Conservation (phyloP, 495 filamentous ascomycete species). For the Podospora pseudoanserina region DNA sequence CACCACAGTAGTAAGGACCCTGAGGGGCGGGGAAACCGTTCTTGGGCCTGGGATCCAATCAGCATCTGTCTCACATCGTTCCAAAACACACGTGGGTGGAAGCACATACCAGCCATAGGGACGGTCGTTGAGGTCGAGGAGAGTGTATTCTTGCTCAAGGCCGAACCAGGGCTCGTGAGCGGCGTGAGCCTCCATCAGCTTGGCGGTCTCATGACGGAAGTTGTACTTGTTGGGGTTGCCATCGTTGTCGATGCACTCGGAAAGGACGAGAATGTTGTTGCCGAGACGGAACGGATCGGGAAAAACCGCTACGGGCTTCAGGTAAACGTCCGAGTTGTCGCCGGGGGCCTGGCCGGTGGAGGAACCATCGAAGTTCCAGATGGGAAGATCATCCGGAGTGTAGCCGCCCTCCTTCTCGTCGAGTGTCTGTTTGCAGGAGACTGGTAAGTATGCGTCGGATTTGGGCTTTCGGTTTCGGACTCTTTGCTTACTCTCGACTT, state of each 20-base stretch:
- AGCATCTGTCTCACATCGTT: neutral
- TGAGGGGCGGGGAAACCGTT: slow-evolving; percentile 91
- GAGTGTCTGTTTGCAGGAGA: slow-evolving; percentile 61
- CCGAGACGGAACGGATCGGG: slow-evolving; percentile 76
- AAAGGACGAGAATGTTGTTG: slow-evolving; percentile 91
- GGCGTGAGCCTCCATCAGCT: slow-evolving; percentile 84
- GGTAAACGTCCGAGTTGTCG: slow-evolving; percentile 97
- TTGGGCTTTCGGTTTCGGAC: slow-evolving; percentile 8
- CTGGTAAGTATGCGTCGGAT: neutral
- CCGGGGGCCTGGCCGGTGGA: slow-evolving; percentile 92
- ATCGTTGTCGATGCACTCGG: slow-evolving; percentile 94
- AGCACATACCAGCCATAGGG: slow-evolving; percentile 86
- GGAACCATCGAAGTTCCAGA: slow-evolving; percentile 99
- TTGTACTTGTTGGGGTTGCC: slow-evolving; percentile 99
- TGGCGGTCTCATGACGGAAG: slow-evolving; percentile 64
- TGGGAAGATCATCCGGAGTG: slow-evolving; percentile 77
- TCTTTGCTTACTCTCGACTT: slow-evolving; percentile 80
- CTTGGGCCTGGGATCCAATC: slow-evolving; percentile 30
- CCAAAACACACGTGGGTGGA: neutral
- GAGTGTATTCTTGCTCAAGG: slow-evolving; percentile 80
- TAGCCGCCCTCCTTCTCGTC: slow-evolving; percentile 49
- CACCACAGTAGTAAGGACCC: slow-evolving; percentile 99
- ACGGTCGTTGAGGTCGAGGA: slow-evolving; percentile 75
- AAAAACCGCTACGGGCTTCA: slow-evolving; percentile 69
- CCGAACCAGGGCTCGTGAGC: slow-evolving; percentile 92